A percentile compares a stretch with the other conserved stretches of the same genome.
These are phyloP conservation scores for Durotheca rogersii DNA, from an alignment of 495 filamentous ascomycete species.

Conservation along the genomic window DNA sequence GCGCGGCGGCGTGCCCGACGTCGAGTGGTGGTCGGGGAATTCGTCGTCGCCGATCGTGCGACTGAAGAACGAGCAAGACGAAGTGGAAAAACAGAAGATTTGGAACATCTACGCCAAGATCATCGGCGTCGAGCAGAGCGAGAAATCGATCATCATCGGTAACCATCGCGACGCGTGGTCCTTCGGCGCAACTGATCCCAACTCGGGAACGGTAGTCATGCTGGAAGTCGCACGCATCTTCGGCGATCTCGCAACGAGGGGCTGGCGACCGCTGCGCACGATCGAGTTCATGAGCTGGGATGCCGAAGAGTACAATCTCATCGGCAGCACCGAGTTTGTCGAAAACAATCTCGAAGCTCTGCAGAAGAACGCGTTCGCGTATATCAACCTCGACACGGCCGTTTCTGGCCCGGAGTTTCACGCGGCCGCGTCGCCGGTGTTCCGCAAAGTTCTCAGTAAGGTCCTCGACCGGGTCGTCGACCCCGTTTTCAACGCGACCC, in stretches of 20 bases:
- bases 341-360: conserved; percentile 85
- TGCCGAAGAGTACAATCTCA: conserved; percentile 86
- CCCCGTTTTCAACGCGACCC: conserved; percentile 67
- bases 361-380: conserved; percentile 71
- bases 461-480: conserved; percentile 73
- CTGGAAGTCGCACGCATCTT: conserved; percentile 83
- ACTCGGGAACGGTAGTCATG: conserved; percentile 87
- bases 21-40: conserved; percentile 84
- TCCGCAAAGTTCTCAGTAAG: conserved; percentile 67
- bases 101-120: conserved; percentile 89
- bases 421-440: conserved; percentile 76
- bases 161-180: conserved; percentile 95
- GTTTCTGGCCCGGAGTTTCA: conserved; percentile 72
- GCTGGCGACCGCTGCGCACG: conserved; percentile 89
- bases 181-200: conserved; percentile 81
- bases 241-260: conserved; percentile 67
- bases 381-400: conserved; percentile 89
- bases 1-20: conserved; percentile 70
- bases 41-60: conserved; percentile 71
- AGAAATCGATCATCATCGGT: conserved; percentile 87
- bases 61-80: conserved; percentile 86
- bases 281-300: conserved; percentile 98
- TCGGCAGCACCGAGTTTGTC: conserved; percentile 93
- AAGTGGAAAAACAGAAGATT: conserved; percentile 76
- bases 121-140: conserved; percentile 72